Percentiles rank a stretch among this genome's conserved stretches.
Conservation (phyloP, 1,139 yeast species). For the Saccharomyces pastorianus region DNA sequence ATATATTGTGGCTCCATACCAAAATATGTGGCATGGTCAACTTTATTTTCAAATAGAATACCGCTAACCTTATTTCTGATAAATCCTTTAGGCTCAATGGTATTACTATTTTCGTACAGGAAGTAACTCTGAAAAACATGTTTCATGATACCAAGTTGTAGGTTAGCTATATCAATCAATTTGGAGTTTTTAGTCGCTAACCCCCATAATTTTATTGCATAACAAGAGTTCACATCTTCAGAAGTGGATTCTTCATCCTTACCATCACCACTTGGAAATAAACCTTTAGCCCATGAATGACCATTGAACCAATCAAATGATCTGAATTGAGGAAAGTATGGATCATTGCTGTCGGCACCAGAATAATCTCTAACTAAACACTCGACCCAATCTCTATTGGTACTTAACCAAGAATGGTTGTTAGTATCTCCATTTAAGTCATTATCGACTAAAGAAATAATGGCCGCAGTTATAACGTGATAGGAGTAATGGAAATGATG, state of each 20-base stretch:
- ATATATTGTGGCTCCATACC: constrained; percentile 72
- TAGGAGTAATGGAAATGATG: constrained; percentile 81
- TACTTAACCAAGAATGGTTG: constrained; percentile 40
- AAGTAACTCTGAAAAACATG: constrained; percentile 56
- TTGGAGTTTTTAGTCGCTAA: constrained; percentile 44
- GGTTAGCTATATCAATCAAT: constrained; percentile 48
- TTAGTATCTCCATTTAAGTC: constrained; percentile 24
- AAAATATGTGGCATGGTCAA: constrained; percentile 87
- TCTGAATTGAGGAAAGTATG: constrained; percentile 64
- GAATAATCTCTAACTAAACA: constrained; percentile 61
- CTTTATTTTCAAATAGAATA: constrained; percentile 74
- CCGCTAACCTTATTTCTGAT: constrained; percentile 66
- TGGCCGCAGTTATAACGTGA: constrained; percentile 65
- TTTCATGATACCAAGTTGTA: constrained; percentile 54
- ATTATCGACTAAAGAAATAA: constrained; percentile 49
- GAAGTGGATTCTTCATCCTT: constrained; percentile 72
- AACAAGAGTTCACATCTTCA: constrained; percentile 68
- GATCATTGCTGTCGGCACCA: constrained; percentile 49
- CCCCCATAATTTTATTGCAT: constrained; percentile 68
- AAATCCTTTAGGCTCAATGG: constrained; percentile 44
- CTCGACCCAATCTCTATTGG: constrained; percentile 50
- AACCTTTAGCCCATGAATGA: constrained; percentile 76
- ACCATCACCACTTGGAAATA: constrained; percentile 68
- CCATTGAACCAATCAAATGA: constrained; percentile 75
- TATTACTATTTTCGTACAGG: constrained; percentile 44